A percentile compares a stretch with the other conserved stretches of the same genome.
These are phyloP conservation scores for Heteromeles arbutifolia DNA, from an alignment of 306 rosid genomes.

Conservation along the genomic window DNA sequence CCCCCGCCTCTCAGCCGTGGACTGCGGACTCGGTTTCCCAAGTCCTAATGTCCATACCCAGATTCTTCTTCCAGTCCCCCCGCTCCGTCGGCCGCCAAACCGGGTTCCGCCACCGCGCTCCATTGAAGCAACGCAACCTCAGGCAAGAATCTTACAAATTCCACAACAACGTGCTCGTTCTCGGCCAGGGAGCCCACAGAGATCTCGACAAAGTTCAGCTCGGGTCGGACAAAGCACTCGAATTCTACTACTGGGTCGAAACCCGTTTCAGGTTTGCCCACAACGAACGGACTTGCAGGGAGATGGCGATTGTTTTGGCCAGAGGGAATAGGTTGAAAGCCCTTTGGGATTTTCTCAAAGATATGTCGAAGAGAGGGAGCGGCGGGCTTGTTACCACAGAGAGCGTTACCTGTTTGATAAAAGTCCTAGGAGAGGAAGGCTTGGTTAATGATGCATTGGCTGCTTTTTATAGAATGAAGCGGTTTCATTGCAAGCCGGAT, in stretches of 20 bases:
- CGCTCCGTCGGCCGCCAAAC: conserved; percentile 67
- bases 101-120: conserved; percentile 62
- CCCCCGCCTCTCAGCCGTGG: conserved; percentile 30
- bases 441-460: conserved; percentile 57
- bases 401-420: conserved; percentile 78
- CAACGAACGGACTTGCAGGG: conserved; percentile 53
- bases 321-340: conserved; percentile 32
- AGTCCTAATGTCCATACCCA: conserved; percentile 52
- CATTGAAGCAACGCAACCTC: conserved; percentile 57
- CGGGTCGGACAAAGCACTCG: conserved; percentile 52
- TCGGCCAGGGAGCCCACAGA: conserved; percentile 67
- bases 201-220: conserved; percentile 43
- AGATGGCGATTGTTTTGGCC: conserved; percentile 72
- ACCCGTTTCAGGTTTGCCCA: conserved; percentile 45
- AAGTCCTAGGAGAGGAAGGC: conserved; percentile 79
- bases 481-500: conserved; percentile 63
- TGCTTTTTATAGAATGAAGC: conserved; percentile 67
- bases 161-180: conserved; percentile 35
- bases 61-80: conserved; percentile 59
- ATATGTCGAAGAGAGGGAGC: conserved; percentile 31
- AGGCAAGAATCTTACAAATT: conserved; percentile 33
- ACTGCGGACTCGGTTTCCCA: conserved; percentile 40
- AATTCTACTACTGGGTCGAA: conserved; percentile 78
- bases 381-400: conserved; percentile 42
- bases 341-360: conserved; percentile 67